Base-by-base conservation (phyloP, 306 rosid species). In the Lathyrus aphaca region DNA sequence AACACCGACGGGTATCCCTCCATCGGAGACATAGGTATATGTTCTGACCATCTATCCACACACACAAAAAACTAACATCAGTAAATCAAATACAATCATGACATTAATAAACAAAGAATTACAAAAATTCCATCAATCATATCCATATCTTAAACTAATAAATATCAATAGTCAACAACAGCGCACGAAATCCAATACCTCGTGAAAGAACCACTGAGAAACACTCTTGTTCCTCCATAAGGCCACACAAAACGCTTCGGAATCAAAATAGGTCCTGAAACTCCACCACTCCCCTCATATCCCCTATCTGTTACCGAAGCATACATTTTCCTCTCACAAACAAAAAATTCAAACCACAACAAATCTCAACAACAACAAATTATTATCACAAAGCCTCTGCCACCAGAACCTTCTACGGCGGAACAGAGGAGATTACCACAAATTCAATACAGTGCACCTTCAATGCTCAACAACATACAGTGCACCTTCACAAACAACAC, bases 141-240 rank as follows among this genome's bases (percentile, higher is more conserved):
- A 15, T 46, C 0, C 4, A 15, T 44, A 13, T 44, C 29, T 25
- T 25, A 25, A 25, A 25, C 29, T 2, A 25, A 25, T 3, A 25
- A 25, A 25, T 3, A 25, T 25, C 29, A 3, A 25, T 7, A 35
- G 51, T 43, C 29, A 32, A 54, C 10, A 53, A 27, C 72, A 35
- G 6, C 12, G 45, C 23, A 5, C 40, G 21, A n/a, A 60, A 29
- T 29, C 18, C 10, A 43, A 73, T 49, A 90, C 96, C 96, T 79
- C 6, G 89, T 87, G 77, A 90, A 90, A 57, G 94, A 77, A 50
- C 96, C 96, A 71, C 67, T 78, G 43, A 90, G 86, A 46, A 61
- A 82, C 72, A 90, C 96, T 76, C 86, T 82, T 58, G 78, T 86
- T 82, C 96, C 94, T 5, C 96, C 96, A 66, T 87, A 64, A 77